A percentile compares a stretch with the other conserved stretches of the same genome.
These are phyloP conservation scores for Nakazawaea anatomiae DNA, from an alignment of 805 yeast genomes.

Conservation along the genomic window DNA sequence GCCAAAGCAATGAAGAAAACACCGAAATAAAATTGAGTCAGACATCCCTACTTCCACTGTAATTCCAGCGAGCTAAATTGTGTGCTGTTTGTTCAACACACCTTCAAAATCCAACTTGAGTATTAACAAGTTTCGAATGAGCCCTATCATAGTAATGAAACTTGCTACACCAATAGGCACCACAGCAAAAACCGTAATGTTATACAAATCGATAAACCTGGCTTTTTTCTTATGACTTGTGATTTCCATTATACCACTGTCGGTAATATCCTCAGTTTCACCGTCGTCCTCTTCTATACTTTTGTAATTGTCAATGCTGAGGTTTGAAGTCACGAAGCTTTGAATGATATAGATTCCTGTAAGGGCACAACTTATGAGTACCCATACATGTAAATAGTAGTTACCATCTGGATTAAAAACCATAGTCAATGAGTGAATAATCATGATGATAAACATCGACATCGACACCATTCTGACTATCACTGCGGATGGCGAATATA, in stretches of 20 bases:
- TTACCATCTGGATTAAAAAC: constrained; percentile 67
- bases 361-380: constrained; percentile 76
- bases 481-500: constrained; percentile 83
- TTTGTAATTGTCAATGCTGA: constrained; percentile 34
- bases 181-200: constrained; percentile 90
- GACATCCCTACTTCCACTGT: background rate
- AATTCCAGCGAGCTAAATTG: no score
- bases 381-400: constrained; percentile 86
- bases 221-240: constrained; percentile 27
- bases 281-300: constrained; percentile 23
- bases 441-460: constrained; percentile 64
- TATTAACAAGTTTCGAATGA: constrained; percentile 69
- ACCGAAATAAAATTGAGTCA: background rate
- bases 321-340: constrained; percentile 78
- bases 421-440: constrained; percentile 62
- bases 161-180: constrained; percentile 97
- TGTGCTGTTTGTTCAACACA: background rate
- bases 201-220: constrained; percentile 79
- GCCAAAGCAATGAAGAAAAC: background rate
- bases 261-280: constrained; percentile 3
- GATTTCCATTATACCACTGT: background rate
- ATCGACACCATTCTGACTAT: constrained; percentile 80
- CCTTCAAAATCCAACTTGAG: constrained; percentile 55
- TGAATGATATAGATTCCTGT: constrained; percentile 80
- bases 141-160: constrained; percentile 83